These are phyloP conservation scores for Neonectria neomacrospora DNA, from an alignment of 2,329 filamentous ascomycete species.

Conservation along the genomic window DNA sequence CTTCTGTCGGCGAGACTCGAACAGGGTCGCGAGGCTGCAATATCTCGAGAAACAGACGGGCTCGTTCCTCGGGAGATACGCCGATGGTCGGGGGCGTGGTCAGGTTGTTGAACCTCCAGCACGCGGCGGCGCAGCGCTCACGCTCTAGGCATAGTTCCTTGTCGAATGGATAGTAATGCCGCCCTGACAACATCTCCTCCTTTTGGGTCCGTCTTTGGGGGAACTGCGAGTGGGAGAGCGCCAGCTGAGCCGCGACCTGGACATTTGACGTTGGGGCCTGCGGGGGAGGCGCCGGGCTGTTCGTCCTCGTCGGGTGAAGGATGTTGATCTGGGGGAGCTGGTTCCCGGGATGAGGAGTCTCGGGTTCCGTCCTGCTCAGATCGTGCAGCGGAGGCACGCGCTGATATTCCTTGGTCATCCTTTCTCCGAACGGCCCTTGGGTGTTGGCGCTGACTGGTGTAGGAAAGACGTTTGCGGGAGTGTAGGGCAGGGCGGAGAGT, in stretches of 20 bases:
- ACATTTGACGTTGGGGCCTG: conserved; percentile 56
- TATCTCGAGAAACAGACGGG: conserved; percentile 77
- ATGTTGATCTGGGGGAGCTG: conserved; percentile 68
- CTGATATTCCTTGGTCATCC: conserved; percentile 68
- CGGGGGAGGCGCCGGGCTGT: conserved; percentile 56
- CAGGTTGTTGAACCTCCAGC: conserved; percentile 85
- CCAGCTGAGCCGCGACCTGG: conserved; percentile 68
- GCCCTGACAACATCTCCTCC: conserved; percentile 87
- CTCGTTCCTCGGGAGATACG: conserved; percentile 74
- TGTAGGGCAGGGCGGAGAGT: conserved; percentile 67
- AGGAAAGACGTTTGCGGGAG: conserved; percentile 66
- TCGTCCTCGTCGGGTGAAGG: conserved; percentile 61
- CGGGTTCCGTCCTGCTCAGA: conserved; percentile 64
- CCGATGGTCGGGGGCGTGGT: conserved; percentile 79
- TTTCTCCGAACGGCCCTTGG: conserved; percentile 59
- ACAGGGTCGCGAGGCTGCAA: conserved; percentile 70
- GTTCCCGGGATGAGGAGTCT: conserved; percentile 62
- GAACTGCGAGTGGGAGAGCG: conserved; percentile 66
- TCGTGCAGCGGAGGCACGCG: conserved; percentile 71
- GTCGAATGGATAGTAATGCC: conserved; percentile 83
- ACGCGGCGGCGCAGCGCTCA: conserved; percentile 82
- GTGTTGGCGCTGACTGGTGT: conserved; percentile 71
- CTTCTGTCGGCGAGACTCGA: conserved; percentile 65
- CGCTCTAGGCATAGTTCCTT: conserved; percentile 83
- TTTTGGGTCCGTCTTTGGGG: conserved; percentile 73